Evolutionary conservation across 2,329 filamentous ascomycete species (phyloP), one percentile per base, ranked within the genome.

Genomic region (Neofusicoccum cordaticola): DNA sequence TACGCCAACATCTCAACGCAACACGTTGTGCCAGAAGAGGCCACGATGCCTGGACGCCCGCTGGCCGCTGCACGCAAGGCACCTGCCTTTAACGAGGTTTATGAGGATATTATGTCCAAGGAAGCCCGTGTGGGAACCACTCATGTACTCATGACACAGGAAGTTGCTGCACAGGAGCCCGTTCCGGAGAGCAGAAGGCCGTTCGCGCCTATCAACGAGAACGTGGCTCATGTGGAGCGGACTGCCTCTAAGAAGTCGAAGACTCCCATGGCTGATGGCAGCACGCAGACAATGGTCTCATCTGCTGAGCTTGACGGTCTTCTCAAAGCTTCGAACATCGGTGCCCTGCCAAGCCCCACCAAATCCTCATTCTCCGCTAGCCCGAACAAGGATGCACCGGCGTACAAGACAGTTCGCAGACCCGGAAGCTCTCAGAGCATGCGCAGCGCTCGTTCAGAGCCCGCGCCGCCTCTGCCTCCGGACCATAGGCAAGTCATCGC

Each of bases 401-500:
- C 41, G 31, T 60, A 37, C 42, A 78, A 74, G 64, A 75, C 68
- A 62, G 76, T 74, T 12, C 81, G 78, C 66, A 85, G 92, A 68
- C 92, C 92, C 41, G 85, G 85, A 44, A 97, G 92, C 75, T 84
- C 91, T 47, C 82, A 86, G 42, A 97, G 93, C 76, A 83, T 85
- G 51, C 85, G 81, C 63, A 82, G 78, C 51, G 81, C 80, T 60
- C 76, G 76, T 63, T 77, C 77, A 6, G 79, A 79, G 37, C 69
- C 73, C 7, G 83, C 87, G 66, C 92, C 92, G 42, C 93, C 93
- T 37, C 82, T 97, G 65, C 94, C 93, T 45, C 71, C 82, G 12
- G 93, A 97, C 74, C 93, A 97, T 75, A 91, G 87, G 69, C 87
- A 95, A 77, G 88, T 85, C 65, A 97, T 97, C 70, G 89, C 94